Conservation (phyloP, 257 asterid species). For the Plantago major region DNA sequence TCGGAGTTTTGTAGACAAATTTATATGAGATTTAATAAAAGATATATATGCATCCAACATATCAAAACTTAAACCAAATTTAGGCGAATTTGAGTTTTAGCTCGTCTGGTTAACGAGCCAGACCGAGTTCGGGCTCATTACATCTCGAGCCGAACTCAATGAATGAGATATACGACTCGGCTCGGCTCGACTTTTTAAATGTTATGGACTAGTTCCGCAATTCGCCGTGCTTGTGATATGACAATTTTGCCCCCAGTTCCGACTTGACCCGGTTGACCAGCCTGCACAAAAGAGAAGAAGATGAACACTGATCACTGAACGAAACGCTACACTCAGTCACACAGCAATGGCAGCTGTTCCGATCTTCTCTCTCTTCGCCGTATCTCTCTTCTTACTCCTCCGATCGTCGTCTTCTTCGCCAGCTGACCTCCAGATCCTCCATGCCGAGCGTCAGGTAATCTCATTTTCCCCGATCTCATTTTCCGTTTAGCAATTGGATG, state of each 20-base stretch:
- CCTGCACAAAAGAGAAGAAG: slow-evolving; percentile 14
- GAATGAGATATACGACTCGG: no score
- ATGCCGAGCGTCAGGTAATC: slow-evolving; percentile 82
- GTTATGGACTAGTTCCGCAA: no score
- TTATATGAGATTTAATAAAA: no score
- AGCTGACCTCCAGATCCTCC: slow-evolving; percentile 66
- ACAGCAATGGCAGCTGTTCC: slow-evolving; percentile 41
- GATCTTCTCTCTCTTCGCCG: slow-evolving; percentile 31
- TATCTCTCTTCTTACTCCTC: slow-evolving; percentile 26
- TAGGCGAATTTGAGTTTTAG: no score
- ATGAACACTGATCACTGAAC: slow-evolving; percentile 13
- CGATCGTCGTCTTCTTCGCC: slow-evolving; percentile 28
- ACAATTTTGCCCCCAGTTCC: neutral
- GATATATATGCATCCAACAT: no score
- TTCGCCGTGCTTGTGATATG: no score
- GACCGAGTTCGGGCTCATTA: no score
- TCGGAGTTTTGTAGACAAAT: no score
- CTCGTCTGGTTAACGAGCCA: no score
- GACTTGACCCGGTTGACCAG: slow-evolving; percentile 23
- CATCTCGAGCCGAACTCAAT: no score
- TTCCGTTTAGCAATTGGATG: neutral
- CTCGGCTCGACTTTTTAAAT: no score
- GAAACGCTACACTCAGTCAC: neutral
- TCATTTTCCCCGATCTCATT: neutral
- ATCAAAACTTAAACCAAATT: no score